Evolutionary conservation across 768 basidiomycete genomes (phyloP), one percentile per base, ranked within the genome.

Genomic region (Neoboletus magnificus): DNA sequence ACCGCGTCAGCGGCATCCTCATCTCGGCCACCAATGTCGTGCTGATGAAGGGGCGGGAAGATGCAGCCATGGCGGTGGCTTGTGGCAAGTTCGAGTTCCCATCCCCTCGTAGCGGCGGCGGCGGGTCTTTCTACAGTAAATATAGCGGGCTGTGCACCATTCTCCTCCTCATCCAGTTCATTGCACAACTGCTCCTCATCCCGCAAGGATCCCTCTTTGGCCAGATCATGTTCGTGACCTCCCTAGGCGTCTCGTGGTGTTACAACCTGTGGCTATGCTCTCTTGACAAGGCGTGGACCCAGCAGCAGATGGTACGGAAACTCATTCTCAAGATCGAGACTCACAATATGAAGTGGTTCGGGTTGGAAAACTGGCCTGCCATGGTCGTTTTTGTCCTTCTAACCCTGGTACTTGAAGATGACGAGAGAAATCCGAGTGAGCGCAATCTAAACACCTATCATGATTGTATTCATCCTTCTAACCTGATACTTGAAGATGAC

Each of bases 201-300:
- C 58, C 58, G 2, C 58, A 59, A 48, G 55, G 33, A 13, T 27
- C 50, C 18, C 58, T 59, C 35, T 59, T 59, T 3, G 55, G 58
- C 10, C 58, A 59, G 25, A 47, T 57, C 39, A 59, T 59, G 58
- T 57, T 57, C n/a, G 55, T 59, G 33, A 16, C 41, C 15, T 57
- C 58, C 1, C 58, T 71, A 13, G 64, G 50, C 22, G 63, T 63
- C 33, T 72, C 71, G 15, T 72, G 71, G 71, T 54, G 52, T 12
- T 71, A 72, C 46, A 72, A 70, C 37, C 56, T 66, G 0, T 71
- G 58, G 55, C 41, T 72, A 13, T 69, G 68, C 20, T 60, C 62
- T 8, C 55, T 78, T 70, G 73, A 78, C 37, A 65, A 66, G 41
- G 50, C 52, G 1, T 16, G 40, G 22, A 35, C 55, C 16, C 59